Evolutionary conservation across 192 early-diverging fungal species (phyloP), one percentile per base, ranked within the genome.

Genomic region (Piromyces finnis): DNA sequence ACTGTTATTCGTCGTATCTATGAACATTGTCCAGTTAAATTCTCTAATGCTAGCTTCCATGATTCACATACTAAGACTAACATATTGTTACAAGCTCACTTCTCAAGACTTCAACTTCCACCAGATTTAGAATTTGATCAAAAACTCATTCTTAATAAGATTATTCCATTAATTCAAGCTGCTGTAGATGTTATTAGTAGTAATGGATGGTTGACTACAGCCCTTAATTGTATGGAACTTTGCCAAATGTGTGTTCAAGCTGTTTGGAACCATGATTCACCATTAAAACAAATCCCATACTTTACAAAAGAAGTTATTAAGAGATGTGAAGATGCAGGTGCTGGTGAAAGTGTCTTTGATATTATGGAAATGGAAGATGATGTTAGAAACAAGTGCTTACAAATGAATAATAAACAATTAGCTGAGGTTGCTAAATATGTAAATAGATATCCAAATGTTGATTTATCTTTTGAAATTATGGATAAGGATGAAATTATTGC

Each of bases 181-280:
- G 88, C 92, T 81, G 96, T 98, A 16, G 96, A 99, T 85, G 96
- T 98, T 29, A 92, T 97, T 78, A 94, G 94, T 78, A 93, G 92
- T 35, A 92, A 94, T 82, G 95, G 94, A 27, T 98, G 94, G 95
- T 86, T 98, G 81, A 87, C 89, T 12, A 95, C 95, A 5, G 95
- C 96, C 15, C 83, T 98, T 80, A 90, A 93, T 0, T 87, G 95
- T 18, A 99, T 99, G 98, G 98, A 99, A 83, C 83, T 99, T 84
- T 91, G 93, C 32, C 98, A 99, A 86, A 98, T 98, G 97, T 86
- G 85, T 35, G 96, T 99, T 22, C 98, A 99, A 85, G 96, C 96
- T 0, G 88, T 97, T 78, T 98, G 97, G 98, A 94, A 98, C 84
- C 88, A 90, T 22, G 95, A 97, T 79, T 94, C 95, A 36, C 92